These are phyloP conservation scores for Pichia rugopelliculosa DNA, from an alignment of 805 yeast genomes.

Conservation along the genomic window DNA sequence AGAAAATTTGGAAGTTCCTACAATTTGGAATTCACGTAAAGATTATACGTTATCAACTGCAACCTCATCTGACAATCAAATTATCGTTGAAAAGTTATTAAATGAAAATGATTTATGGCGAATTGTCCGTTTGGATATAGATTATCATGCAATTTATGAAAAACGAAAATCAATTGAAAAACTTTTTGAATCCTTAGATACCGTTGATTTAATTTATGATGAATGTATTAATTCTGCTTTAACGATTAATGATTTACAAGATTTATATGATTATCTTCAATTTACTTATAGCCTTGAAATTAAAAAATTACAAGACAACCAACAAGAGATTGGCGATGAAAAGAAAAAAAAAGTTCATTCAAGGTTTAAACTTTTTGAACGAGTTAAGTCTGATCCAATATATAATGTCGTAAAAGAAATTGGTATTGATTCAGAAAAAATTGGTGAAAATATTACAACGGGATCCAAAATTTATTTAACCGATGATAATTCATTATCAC, in stretches of 20 bases:
- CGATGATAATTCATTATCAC: constrained; percentile 56
- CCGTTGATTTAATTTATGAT: constrained; percentile 50
- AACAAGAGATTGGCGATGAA: constrained; percentile 13
- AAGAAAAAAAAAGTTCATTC: constrained; percentile 43
- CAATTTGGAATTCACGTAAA: constrained; percentile 91
- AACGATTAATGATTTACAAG: constrained; percentile 76
- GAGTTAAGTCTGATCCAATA: constrained; percentile 56
- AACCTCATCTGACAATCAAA: constrained; percentile 30
- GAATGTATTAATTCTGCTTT: constrained; percentile 49
- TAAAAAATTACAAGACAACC: constrained; percentile 32
- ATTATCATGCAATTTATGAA: constrained; percentile 75
- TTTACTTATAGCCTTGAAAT: constrained; percentile 61
- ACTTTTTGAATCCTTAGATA: constrained; percentile 45
- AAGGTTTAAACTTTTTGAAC: constrained; percentile 56
- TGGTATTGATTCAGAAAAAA: constrained; percentile 72
- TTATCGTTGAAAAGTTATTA: constrained; percentile 44
- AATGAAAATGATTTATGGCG: constrained; percentile 90
- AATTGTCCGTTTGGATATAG: constrained; percentile 77
- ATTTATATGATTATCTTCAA: constrained; percentile 72
- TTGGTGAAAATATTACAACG: constrained; percentile 71
- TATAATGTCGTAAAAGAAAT: constrained; percentile 59
- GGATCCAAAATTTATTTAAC: constrained; percentile 66
- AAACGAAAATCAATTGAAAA: constrained; percentile 55
- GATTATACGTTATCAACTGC: constrained; percentile 67
- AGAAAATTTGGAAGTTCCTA: constrained; percentile 85